These are phyloP conservation scores for Cinnamomum chago DNA, from an alignment of 164 flowering plant genomes.

Conservation along the genomic window DNA sequence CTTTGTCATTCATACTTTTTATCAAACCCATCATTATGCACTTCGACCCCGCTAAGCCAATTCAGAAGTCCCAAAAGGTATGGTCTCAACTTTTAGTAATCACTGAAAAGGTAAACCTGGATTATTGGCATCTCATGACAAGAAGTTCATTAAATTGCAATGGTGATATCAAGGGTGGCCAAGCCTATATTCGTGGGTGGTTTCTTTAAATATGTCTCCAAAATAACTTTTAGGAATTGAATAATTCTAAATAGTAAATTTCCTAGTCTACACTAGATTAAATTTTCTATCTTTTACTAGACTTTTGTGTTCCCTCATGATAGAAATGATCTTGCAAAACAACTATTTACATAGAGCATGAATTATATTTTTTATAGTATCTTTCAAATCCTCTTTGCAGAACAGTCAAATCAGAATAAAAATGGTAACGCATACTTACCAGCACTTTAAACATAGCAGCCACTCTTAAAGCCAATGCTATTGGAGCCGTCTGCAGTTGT, in stretches of 20 bases:
- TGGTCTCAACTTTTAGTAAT: too few relatives aligned
- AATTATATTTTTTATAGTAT: background rate
- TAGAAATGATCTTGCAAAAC: background rate
- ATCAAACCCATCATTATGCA: too few relatives aligned
- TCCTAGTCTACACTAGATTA: background rate
- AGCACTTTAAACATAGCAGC: constrained; percentile 79
- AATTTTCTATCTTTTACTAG: background rate
- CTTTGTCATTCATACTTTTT: too few relatives aligned
- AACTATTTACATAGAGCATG: background rate
- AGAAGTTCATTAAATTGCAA: background rate
- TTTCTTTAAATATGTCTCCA: background rate
- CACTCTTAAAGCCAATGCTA: constrained; percentile 64
- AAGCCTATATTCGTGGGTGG: background rate
- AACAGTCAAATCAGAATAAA: background rate
- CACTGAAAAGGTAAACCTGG: background rate
- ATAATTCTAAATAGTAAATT: background rate
- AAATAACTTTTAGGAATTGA: background rate
- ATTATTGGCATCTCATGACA: background rate
- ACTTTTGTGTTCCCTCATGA: background rate
- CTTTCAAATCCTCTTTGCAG: background rate
- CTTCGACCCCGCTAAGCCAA: too few relatives aligned
- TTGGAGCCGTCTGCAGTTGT: constrained; percentile 50
- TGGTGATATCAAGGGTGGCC: background rate
- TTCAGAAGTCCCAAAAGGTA: too few relatives aligned
- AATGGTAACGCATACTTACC: constrained; percentile 42